Percentiles rank a stretch among this genome's conserved stretches.
These are phyloP conservation scores for Mytilinidion resinicola DNA, from an alignment of 495 filamentous ascomycete genomes.

Conservation along the genomic window DNA sequence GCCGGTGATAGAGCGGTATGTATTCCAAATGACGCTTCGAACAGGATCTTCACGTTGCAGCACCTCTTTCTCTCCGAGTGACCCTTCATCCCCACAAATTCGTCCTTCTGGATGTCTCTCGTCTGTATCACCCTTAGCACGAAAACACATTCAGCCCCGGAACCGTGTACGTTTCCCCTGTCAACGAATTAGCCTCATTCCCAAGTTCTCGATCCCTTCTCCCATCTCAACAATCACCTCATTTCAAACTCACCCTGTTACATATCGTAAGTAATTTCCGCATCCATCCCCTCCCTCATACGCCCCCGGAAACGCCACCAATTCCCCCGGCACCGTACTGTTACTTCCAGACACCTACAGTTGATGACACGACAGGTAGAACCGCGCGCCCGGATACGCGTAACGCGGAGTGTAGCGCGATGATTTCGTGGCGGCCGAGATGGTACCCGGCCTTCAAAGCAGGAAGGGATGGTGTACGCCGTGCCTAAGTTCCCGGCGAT, in stretches of 20 bases:
- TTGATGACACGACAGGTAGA: constrained; percentile 25
- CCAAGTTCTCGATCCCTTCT: background rate
- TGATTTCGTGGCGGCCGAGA: constrained; percentile 26
- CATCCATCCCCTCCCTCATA: constrained; percentile 21
- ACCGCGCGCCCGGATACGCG: constrained; percentile 19
- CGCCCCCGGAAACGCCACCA: constrained; percentile 21
- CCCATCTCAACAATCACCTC: too few species aligned
- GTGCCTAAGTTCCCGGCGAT: constrained; percentile 8
- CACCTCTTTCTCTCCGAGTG: too few species aligned
- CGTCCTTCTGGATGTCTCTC: too few species aligned
- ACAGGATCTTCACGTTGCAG: too few species aligned
- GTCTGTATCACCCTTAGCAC: background rate
- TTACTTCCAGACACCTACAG: constrained; percentile 20
- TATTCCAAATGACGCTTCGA: too few species aligned
- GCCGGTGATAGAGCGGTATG: too few species aligned
- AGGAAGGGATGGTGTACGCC: constrained; percentile 16
- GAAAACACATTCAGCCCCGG: constrained; percentile 2
- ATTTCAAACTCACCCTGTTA: constrained; percentile 15
- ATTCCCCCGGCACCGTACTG: constrained; percentile 3
- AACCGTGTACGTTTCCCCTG: background rate
- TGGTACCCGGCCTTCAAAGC: constrained; percentile 24
- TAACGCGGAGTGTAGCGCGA: constrained; percentile 24
- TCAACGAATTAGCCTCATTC: background rate
- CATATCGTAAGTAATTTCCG: constrained; percentile 20
- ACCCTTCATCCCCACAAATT: too few species aligned